phyloP scores from a whole-genome alignment of 805 yeast species.

The Zygotorulaspora sp. region DNA sequence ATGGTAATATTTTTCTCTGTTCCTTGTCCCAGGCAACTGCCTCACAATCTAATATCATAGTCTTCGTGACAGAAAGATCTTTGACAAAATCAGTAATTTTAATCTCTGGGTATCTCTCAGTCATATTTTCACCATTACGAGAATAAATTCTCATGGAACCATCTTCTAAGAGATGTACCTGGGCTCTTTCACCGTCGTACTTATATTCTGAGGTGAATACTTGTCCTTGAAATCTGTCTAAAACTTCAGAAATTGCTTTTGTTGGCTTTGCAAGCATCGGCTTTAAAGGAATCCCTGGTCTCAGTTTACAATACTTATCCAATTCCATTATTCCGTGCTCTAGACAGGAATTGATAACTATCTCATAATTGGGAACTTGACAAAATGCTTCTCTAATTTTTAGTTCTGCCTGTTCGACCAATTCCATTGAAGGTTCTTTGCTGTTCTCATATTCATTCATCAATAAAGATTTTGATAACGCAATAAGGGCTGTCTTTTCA shows the following conservation, averaged over 20 bases:
- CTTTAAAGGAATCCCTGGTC: constrained; percentile 91
- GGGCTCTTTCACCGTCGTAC: constrained; percentile 98
- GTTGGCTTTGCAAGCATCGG: constrained; percentile 99
- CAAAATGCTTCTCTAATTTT: constrained; percentile 80
- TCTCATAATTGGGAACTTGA: constrained; percentile 85
- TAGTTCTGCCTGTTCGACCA: constrained; percentile 64
- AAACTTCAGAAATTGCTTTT: constrained; percentile 83
- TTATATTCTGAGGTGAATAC: constrained; percentile 93
- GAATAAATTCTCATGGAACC: constrained; percentile 78
- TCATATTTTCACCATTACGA: constrained; percentile 95
- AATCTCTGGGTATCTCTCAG: constrained; percentile 90
- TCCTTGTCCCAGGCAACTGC: constrained; percentile 96
- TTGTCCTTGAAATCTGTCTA: constrained; percentile 81
- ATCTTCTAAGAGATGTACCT: constrained; percentile 67
- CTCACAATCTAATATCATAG: constrained; percentile 87
- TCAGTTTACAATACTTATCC: constrained; percentile 62
- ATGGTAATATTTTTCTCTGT: constrained; percentile 77
- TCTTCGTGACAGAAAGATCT: constrained; percentile 36
- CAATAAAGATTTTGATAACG: constrained; percentile 78
- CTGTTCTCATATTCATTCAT: constrained; percentile 48
- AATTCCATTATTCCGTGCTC: constrained; percentile 64
- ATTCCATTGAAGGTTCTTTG: constrained; percentile 39
- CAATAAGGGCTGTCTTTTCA: constrained; percentile 82
- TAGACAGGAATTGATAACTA: constrained; percentile 62
- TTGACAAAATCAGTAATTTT: constrained; percentile 58